Conservation (phyloP, 371 early-diverging fungal genomes). For the Rhizopus delemar region DNA sequence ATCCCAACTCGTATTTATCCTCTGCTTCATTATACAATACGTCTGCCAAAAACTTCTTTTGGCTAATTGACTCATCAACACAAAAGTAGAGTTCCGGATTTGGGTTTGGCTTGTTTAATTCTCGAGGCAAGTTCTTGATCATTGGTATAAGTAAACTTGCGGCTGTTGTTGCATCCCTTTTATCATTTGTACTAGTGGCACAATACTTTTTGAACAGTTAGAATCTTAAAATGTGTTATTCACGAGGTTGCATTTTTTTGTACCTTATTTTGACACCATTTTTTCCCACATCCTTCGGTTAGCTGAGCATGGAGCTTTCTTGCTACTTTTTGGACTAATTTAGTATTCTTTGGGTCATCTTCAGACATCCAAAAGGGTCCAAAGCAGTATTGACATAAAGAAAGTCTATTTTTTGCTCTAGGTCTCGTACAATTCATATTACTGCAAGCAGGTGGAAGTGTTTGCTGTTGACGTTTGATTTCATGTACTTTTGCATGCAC, state of each 20-base stretch:
- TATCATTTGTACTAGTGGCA: constrained; percentile 53
- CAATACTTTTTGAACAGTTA: constrained; percentile 53
- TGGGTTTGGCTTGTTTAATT: constrained; percentile 29
- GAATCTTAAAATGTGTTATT: neutral
- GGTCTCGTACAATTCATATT: constrained; percentile 73
- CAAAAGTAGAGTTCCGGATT: constrained; percentile 60
- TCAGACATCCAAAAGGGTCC: constrained; percentile 81
- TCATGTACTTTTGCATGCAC: constrained; percentile 77
- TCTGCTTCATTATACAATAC: constrained; percentile 37
- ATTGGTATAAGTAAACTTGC: constrained; percentile 63
- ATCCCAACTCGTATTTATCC: constrained; percentile 55
- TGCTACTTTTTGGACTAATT: constrained; percentile 74
- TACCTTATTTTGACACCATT: constrained; percentile 72
- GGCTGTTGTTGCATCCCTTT: constrained; percentile 71
- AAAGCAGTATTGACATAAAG: constrained; percentile 78
- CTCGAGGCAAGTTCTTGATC: constrained; percentile 41
- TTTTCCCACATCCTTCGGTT: constrained; percentile 74
- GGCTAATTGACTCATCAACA: constrained; percentile 63
- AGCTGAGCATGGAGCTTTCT: constrained; percentile 75
- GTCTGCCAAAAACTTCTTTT: constrained; percentile 57
- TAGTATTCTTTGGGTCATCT: constrained; percentile 76
- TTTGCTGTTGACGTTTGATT: constrained; percentile 60
- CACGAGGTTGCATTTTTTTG: neutral
- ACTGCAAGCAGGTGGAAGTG: constrained; percentile 62
- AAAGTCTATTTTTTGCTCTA: constrained; percentile 55